Evolutionary conservation across 1,284 basidiomycete species (phyloP), one percentile per base, ranked within the genome.

Genomic region (Melampsora americana): DNA sequence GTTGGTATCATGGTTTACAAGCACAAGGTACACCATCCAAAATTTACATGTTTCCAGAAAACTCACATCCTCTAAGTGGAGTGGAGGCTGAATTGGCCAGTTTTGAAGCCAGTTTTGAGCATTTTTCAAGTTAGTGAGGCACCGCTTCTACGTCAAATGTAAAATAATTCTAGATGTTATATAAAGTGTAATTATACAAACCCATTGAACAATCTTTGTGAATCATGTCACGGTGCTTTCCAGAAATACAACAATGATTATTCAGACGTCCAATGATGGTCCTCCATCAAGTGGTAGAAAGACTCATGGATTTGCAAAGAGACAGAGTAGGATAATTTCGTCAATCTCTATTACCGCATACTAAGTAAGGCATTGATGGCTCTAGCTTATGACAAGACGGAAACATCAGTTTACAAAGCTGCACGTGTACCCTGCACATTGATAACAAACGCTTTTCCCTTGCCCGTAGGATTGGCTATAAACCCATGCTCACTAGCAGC

Each of bases 1-100:
- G 73, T 12, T 88, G 87, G 80, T 91, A 88, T 78, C 88, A 91
- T 81, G 86, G 86, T 2, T 81, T 91, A 64, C 89, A 87, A 78
- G 86, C 85, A 5, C 79, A 83, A 39, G 83, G 83, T 7, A 81
- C 82, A 66, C 80, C 83, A 28, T 86, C 89, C 14, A 87, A 89
- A 61, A 85, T 90, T 85, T 82, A 90, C n/a, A 81, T 85, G 68
- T 90, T 90, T 78, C 86, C 86, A 7, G 86, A 87, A 20, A 88
- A 90, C 79, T 84, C 85, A 0, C 90, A 91, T 81, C 82, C 87
- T 0, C 80, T 90, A 4, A 89, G 89, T 30, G 86, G 87, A 0
- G 86, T 90, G 0, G 88, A 89, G 79, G 85, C 87, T 0, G 82
- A 85, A 1, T 85, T 84, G 72, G 85, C 86, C n/a, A 81, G 83